phyloP scores from a whole-genome alignment of 768 basidiomycete species.

The Ephemerocybe angulata region DNA sequence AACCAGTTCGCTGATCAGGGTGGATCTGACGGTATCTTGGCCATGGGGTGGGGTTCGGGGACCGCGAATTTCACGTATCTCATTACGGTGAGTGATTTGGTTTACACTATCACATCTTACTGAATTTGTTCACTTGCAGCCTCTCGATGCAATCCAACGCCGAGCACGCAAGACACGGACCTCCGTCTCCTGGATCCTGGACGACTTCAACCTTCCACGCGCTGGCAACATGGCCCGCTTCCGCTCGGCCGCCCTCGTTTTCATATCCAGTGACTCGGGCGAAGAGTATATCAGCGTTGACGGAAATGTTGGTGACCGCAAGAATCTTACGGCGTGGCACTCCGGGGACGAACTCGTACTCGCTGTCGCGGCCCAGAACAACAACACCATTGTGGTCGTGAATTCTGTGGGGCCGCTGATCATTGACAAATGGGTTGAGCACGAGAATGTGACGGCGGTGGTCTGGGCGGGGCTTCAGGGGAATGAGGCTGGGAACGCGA shows the following conservation, averaged over 20 bases:
- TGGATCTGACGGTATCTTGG: constrained; percentile 67
- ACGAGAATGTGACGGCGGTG: constrained; percentile 68
- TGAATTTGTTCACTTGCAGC: constrained; percentile 32
- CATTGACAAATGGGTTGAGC: constrained; percentile 64
- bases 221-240: constrained; percentile 46
- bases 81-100: constrained; percentile 49
- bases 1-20: constrained; percentile 67
- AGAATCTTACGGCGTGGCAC: constrained; percentile 73
- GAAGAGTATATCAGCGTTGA: constrained; percentile 80
- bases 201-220: constrained; percentile 59
- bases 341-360: constrained; percentile 68
- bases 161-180: constrained; percentile 68
- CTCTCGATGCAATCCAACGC: constrained; percentile 75
- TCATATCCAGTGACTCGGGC: constrained; percentile 80
- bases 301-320: constrained; percentile 71
- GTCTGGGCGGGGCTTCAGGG: constrained; percentile 70
- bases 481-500: constrained; percentile 63
- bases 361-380: constrained; percentile 62
- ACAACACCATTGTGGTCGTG: constrained; percentile 69
- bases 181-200: constrained; percentile 60
- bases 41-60: constrained; percentile 93
- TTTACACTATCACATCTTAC: neutral
- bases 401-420: constrained; percentile 62
- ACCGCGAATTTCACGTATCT: constrained; percentile 78
- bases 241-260: constrained; percentile 71